Base-by-base conservation (phyloP, 2,329 filamentous ascomycete species). In the Ophiostoma pallidulum region DNA sequence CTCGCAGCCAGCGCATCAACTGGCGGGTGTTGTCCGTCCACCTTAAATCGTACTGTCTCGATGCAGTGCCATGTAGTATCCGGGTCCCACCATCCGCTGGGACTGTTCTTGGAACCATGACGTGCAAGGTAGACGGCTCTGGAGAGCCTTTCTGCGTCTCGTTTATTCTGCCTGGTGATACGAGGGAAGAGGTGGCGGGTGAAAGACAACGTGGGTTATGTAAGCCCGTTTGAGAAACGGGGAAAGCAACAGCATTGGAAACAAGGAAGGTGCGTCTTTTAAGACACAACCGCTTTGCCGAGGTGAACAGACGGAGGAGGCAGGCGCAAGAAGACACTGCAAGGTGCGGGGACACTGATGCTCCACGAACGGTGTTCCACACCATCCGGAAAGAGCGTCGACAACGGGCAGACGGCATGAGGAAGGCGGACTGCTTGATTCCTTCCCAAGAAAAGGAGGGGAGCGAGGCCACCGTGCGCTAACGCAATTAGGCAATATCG, bases 271-370 rank as follows among this genome's bases (percentile, higher is more conserved):
- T n/a, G n/a, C n/a, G n/a, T n/a, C n/a, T n/a, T n/a, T n/a, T n/a
- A n/a, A n/a, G n/a, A n/a, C n/a, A n/a, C n/a, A n/a, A n/a, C n/a
- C n/a, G n/a, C n/a, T n/a, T n/a, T n/a, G n/a, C n/a, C n/a, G n/a
- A n/a, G n/a, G n/a, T n/a, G n/a, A n/a, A n/a, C n/a, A n/a, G n/a
- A n/a, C 35, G 18, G 29, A 33, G 18, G 28, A 31, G 45, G 37
- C 37, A 47, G 29, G 37, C 28, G 20, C 37, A 37, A 28, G 45
- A 40, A 39, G 36, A 35, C 39, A 24, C 43, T 46, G 43, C 26
- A 33, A 46, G 35, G 43, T 46, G 39, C 43, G 13, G 31, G 14
- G 10, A 6, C 6, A 6, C 5, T 28, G 5, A 28, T 28, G 6
- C 6, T 28, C 5, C 24, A 28, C 24, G n/a, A n/a, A n/a, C n/a